Conservation (phyloP, 495 filamentous ascomycete species). For the Diplogelasinospora grovesii region DNA sequence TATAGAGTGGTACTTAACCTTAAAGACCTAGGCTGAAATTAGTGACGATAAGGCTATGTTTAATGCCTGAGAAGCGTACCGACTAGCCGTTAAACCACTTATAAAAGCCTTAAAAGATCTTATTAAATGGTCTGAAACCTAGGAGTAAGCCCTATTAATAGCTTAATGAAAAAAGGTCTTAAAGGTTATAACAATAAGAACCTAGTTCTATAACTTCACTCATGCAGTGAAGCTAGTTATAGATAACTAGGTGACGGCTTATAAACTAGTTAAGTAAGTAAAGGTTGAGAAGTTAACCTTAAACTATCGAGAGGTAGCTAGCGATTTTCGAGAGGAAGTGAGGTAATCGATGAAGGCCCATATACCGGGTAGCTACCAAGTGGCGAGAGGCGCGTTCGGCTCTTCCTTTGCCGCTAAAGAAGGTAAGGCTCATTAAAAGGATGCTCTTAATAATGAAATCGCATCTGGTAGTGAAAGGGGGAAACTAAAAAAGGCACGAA, state of each 20-base stretch:
- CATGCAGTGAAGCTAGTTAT: slow-evolving; percentile 3
- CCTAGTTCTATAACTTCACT: not conserved
- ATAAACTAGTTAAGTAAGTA: not conserved
- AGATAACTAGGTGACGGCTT: not conserved
- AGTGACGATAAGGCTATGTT: not conserved
- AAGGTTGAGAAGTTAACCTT: slow-evolving; percentile 3
- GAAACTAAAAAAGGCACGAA: no score
- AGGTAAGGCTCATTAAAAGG: no score
- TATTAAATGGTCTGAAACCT: slow-evolving; percentile 1
- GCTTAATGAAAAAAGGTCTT: slow-evolving; percentile 1
- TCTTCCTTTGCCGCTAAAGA: no score
- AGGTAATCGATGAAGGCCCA: slow-evolving; percentile 1
- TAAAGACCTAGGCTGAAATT: not conserved
- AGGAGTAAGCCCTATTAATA: not conserved
- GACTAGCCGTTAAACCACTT: no score
- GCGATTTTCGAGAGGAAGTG: no score
- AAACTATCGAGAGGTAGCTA: no score
- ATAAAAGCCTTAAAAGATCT: no score
- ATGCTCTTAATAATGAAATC: slow-evolving; percentile 1
- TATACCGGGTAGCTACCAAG: no score
- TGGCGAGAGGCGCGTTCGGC: no score
- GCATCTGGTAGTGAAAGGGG: no score
- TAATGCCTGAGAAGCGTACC: no score
- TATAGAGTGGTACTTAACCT: slow-evolving; percentile 1
- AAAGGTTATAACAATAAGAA: not conserved